Evolutionary conservation across 2,329 filamentous ascomycete genomes (phyloP).

Genomic region (Thelonectria olida): DNA sequence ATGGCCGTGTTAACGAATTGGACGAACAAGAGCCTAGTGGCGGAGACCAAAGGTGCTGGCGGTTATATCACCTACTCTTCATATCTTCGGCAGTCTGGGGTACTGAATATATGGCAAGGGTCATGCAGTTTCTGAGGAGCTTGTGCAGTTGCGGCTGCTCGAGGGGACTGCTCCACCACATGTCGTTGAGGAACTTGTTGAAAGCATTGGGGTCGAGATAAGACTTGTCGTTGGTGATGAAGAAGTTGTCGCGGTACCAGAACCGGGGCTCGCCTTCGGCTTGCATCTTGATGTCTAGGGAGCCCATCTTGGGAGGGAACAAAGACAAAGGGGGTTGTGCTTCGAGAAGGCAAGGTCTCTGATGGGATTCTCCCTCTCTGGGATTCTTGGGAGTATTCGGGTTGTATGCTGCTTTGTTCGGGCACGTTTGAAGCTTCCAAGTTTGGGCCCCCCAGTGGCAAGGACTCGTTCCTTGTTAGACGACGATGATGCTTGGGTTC

Average conservation of each 20-base stretch:
- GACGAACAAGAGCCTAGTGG: not conserved
- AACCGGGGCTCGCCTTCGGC: slow-evolving; percentile 48
- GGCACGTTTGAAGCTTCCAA: slow-evolving; percentile 1
- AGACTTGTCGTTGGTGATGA: slow-evolving; percentile 68
- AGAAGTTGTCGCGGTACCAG: slow-evolving; percentile 64
- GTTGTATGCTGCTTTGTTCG: slow-evolving; percentile 1
- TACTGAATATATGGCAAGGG: slow-evolving; percentile 65
- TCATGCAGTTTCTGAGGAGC: slow-evolving; percentile 67
- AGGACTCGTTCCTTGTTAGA: not conserved
- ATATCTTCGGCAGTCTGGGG: slow-evolving; percentile 50
- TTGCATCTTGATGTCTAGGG: slow-evolving; percentile 36
- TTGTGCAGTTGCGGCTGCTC: slow-evolving; percentile 58
- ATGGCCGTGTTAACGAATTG: slow-evolving; percentile 11
- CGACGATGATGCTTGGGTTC: not conserved
- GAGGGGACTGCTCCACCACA: slow-evolving; percentile 68
- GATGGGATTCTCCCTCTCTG: not conserved
- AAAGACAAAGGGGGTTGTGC: not conserved
- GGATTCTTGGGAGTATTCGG: not conserved
- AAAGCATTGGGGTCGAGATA: slow-evolving; percentile 64
- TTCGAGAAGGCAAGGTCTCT: not conserved
- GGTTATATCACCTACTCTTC: slow-evolving; percentile 47
- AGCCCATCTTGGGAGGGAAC: slow-evolving; percentile 33
- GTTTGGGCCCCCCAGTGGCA: slow-evolving; percentile 3
- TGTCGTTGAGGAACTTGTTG: slow-evolving; percentile 64
- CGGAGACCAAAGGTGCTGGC: slow-evolving; percentile 37